Conservation (phyloP, 805 yeast genomes). For the Kluyveromyces wickerhamii region DNA sequence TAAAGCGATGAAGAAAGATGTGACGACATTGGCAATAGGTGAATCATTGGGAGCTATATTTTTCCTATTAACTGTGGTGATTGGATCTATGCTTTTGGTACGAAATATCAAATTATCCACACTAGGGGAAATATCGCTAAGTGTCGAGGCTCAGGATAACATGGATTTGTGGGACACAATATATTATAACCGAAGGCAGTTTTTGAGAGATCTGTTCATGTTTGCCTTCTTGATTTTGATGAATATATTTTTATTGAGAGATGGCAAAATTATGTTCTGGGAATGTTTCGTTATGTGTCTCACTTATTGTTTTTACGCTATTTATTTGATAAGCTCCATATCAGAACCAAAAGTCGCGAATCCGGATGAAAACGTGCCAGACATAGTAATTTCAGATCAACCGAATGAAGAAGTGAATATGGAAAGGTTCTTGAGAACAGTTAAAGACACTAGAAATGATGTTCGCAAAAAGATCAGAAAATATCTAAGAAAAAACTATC, state of each 20-base stretch:
- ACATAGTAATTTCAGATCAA: not conserved
- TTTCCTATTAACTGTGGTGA: slow-evolving; percentile 69
- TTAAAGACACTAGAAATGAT: slow-evolving; percentile 8
- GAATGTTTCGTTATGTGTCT: slow-evolving; percentile 53
- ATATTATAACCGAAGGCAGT: slow-evolving; percentile 33
- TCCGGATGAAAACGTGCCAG: slow-evolving; percentile 1
- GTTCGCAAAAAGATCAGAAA: slow-evolving; percentile 16
- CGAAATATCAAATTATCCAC: slow-evolving; percentile 51
- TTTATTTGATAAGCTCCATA: slow-evolving; percentile 33
- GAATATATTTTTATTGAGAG: slow-evolving; percentile 44
- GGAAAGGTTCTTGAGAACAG: slow-evolving; percentile 1
- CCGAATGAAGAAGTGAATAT: not conserved
- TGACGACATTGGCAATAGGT: slow-evolving; percentile 75
- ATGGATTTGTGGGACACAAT: slow-evolving; percentile 8
- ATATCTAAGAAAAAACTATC: slow-evolving; percentile 19
- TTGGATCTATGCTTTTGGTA: slow-evolving; percentile 68
- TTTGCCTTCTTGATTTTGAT: slow-evolving; percentile 45
- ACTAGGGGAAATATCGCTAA: slow-evolving; percentile 8
- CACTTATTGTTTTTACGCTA: slow-evolving; percentile 53
- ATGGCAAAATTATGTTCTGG: slow-evolving; percentile 44
- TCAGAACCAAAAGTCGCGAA: not conserved
- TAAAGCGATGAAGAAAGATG: slow-evolving; percentile 67
- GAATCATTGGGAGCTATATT: slow-evolving; percentile 88
- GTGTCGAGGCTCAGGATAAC: not conserved
- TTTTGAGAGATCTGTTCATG: slow-evolving; percentile 54